phyloP scores from a whole-genome alignment of 371 early-diverging fungal genomes.

The Massospora cicadina region DNA sequence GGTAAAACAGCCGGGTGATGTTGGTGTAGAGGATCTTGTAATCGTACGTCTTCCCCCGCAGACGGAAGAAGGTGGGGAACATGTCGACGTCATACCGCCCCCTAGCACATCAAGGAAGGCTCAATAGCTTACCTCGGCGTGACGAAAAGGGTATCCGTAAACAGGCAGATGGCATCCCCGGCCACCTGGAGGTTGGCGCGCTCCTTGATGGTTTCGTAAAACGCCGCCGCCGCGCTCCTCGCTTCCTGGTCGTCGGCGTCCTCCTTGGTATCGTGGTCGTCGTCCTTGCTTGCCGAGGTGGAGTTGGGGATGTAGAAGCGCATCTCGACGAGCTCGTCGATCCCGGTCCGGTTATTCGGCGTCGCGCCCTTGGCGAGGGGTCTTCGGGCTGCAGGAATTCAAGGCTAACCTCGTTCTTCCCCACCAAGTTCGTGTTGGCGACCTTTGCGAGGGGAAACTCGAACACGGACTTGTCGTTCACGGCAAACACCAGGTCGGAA shows the following conservation, averaged over 20 bases:
- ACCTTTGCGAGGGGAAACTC: conserved; percentile 82
- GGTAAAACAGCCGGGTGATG: conserved; percentile 65
- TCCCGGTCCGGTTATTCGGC: conserved; percentile 19
- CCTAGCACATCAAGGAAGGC: conserved; percentile 18
- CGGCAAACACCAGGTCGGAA: conserved; percentile 56
- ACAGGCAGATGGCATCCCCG: conserved; percentile 76
- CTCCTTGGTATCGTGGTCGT: conserved; percentile 25
- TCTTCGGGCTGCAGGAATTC: conserved; percentile 63
- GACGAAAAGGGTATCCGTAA: conserved; percentile 75
- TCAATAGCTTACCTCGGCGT: conserved; percentile 46
- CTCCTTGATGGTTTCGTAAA: conserved; percentile 83
- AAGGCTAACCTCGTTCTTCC: conserved; percentile 82
- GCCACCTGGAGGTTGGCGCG: conserved; percentile 72
- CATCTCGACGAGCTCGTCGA: conserved; percentile 79
- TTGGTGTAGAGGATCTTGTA: conserved; percentile 83
- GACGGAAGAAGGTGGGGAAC: conserved; percentile 74
- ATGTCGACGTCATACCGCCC: conserved; percentile 93
- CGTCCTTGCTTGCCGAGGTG: conserved; percentile 30
- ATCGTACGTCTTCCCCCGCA: conserved; percentile 95
- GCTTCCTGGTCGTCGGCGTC: conserved; percentile 25
- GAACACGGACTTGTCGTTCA: conserved; percentile 67
- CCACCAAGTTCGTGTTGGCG: conserved; percentile 67
- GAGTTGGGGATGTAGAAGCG: conserved; percentile 87
- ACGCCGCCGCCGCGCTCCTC: conserved; percentile 54
- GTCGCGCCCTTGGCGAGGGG: conserved; percentile 28